Evolutionary conservation across 768 basidiomycete species (phyloP).

Genomic region (Mycena venus): DNA sequence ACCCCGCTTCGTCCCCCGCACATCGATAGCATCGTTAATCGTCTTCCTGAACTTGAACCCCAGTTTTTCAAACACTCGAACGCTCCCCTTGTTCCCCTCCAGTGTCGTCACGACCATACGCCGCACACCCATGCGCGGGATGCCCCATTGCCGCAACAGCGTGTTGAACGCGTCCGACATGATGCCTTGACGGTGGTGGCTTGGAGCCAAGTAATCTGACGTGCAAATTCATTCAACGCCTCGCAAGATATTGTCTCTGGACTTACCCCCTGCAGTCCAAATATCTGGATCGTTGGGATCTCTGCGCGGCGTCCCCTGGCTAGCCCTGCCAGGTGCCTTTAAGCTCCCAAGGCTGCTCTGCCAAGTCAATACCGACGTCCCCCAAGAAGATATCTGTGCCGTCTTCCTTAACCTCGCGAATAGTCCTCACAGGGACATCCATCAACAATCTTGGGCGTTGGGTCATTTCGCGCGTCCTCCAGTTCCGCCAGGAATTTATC

Average conservation of each 20-base stretch:
- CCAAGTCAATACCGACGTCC: slow-evolving; percentile 50
- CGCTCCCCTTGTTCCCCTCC: slow-evolving; percentile 70
- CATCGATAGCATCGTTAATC: slow-evolving; percentile 52
- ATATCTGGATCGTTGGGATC: slow-evolving; percentile 65
- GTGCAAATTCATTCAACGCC: too few relatives aligned
- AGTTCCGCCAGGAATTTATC: slow-evolving; percentile 43
- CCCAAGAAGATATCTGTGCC: slow-evolving; percentile 71
- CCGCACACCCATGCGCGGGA: slow-evolving; percentile 74
- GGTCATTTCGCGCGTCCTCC: slow-evolving; percentile 26
- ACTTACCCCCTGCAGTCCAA: slow-evolving; percentile 73
- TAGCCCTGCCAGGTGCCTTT: slow-evolving; percentile 52
- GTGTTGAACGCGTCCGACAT: slow-evolving; percentile 75
- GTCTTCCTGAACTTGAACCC: slow-evolving; percentile 62
- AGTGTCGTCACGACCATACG: slow-evolving; percentile 60
- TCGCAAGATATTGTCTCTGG: background rate
- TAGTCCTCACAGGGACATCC: slow-evolving; percentile 63
- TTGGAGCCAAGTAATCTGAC: slow-evolving; percentile 73
- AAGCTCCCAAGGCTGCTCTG: slow-evolving; percentile 46
- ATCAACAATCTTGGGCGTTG: slow-evolving; percentile 50
- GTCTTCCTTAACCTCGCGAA: slow-evolving; percentile 69
- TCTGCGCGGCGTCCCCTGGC: slow-evolving; percentile 42
- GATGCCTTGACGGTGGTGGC: slow-evolving; percentile 77
- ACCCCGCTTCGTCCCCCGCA: slow-evolving; percentile 52
- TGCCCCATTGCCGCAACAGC: slow-evolving; percentile 69
- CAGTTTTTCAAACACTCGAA: slow-evolving; percentile 76